Conservation (phyloP, 225 moss, liverwort and hornwort genomes). For the Polytrichum formosum region DNA sequence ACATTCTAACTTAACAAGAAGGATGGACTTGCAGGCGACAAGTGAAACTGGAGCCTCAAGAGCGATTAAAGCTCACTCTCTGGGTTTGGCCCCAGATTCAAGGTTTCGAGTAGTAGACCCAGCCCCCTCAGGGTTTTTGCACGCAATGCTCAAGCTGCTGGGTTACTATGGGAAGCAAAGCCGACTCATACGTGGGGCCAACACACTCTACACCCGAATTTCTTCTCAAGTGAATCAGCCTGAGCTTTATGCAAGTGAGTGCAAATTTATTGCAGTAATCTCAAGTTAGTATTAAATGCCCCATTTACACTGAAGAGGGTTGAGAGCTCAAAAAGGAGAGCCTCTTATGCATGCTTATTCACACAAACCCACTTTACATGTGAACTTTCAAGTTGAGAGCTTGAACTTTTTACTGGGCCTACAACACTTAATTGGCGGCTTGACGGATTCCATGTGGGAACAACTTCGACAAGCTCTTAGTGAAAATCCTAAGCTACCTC, state of each 20-base stretch:
- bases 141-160: constrained; percentile 60
- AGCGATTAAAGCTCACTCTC: constrained; percentile 45
- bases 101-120: constrained; percentile 70
- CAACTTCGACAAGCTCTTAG: too few species aligned
- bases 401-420: too few species aligned
- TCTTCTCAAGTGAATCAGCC: constrained; percentile 62
- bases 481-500: too few species aligned
- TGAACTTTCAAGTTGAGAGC: too few species aligned
- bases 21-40: constrained; percentile 19
- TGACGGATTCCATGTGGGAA: too few species aligned
- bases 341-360: too few species aligned
- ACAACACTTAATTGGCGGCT: too few species aligned
- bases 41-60: constrained; percentile 31
- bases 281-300: too few species aligned
- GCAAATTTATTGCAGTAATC: background rate
- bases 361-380: too few species aligned
- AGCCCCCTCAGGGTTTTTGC: constrained; percentile 51
- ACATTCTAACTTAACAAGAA: too few species aligned
- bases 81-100: constrained; percentile 57
- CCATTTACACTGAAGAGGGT: too few species aligned
- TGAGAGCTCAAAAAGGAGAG: too few species aligned
- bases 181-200: constrained; percentile 84
- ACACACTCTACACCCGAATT: constrained; percentile 71
- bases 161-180: constrained; percentile 89
- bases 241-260: constrained; percentile 87